phyloP scores from a whole-genome alignment of 441 rosid species.

The Daphne laureola region DNA sequence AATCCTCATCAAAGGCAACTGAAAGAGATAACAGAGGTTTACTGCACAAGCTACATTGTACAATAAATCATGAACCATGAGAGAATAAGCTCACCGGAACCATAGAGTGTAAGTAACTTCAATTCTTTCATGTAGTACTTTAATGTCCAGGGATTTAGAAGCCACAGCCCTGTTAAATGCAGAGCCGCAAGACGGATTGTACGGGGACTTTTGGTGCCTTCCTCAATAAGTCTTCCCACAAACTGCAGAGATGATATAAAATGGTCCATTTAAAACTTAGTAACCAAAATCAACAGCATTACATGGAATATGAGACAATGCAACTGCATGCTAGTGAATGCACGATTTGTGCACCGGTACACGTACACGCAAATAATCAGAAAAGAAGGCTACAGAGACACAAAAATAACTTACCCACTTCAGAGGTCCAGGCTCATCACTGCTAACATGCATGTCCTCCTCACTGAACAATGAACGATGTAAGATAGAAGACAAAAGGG shows the following conservation, averaged over 20 bases:
- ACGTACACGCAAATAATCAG: not conserved
- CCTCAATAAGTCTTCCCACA: slow-evolving; percentile 72
- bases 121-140: slow-evolving; percentile 79
- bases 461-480: slow-evolving; percentile 65
- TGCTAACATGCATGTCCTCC: slow-evolving; percentile 57
- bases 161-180: slow-evolving; percentile 91
- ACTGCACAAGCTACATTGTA: slow-evolving; percentile 5
- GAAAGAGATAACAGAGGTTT: slow-evolving; percentile 14
- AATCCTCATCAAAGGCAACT: slow-evolving; percentile 99
- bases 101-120: slow-evolving; percentile 83
- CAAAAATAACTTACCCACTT: slow-evolving; percentile 64
- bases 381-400: slow-evolving; percentile 12
- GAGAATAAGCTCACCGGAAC: slow-evolving; percentile 56
- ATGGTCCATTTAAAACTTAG: not conserved
- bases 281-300: too few relatives aligned
- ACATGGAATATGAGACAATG: not conserved
- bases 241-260: slow-evolving; percentile 45
- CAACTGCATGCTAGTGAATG: not conserved
- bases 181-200: slow-evolving; percentile 92
- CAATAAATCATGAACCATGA: slow-evolving; percentile 12
- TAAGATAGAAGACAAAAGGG: slow-evolving; percentile 80
- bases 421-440: slow-evolving; percentile 62
- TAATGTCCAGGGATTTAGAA: slow-evolving; percentile 59
- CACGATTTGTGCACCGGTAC: not conserved
- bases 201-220: slow-evolving; percentile 94